These are phyloP conservation scores for Solanum sparsipilum DNA, from an alignment of 257 asterid genomes.

Conservation along the genomic window DNA sequence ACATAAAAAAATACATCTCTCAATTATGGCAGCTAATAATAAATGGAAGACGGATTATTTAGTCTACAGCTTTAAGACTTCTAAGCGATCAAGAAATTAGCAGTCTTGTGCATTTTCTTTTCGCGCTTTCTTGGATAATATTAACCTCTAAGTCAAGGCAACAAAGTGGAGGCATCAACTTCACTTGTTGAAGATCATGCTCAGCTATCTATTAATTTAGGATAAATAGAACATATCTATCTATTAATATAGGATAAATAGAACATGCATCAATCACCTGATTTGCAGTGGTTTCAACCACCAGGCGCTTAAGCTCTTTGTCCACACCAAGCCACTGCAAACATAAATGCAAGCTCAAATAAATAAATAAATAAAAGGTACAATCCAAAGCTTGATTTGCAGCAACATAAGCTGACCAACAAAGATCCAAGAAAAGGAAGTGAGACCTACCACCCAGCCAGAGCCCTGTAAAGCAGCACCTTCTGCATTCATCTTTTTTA, in stretches of 20 bases:
- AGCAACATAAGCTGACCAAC: background rate
- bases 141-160: background rate
- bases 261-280: slow-evolving; percentile 31
- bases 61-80: background rate
- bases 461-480: slow-evolving; percentile 88
- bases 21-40: background rate
- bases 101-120: background rate
- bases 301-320: slow-evolving; percentile 55
- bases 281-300: slow-evolving; percentile 63
- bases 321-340: slow-evolving; percentile 72
- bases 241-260: background rate
- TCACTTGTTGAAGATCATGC: background rate
- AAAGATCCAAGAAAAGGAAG: background rate
- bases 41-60: background rate
- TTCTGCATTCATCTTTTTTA: slow-evolving; percentile 63
- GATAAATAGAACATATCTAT: background rate
- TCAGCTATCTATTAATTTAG: background rate
- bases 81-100: background rate
- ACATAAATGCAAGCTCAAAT: background rate
- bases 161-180: background rate
- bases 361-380: background rate
- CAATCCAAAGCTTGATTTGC: background rate
- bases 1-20: background rate
- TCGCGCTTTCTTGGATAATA: background rate
- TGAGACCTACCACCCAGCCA: slow-evolving; percentile 73